Base-by-base conservation (phyloP, 1,284 basidiomycete species). In the Ustilago trichophora region DNA sequence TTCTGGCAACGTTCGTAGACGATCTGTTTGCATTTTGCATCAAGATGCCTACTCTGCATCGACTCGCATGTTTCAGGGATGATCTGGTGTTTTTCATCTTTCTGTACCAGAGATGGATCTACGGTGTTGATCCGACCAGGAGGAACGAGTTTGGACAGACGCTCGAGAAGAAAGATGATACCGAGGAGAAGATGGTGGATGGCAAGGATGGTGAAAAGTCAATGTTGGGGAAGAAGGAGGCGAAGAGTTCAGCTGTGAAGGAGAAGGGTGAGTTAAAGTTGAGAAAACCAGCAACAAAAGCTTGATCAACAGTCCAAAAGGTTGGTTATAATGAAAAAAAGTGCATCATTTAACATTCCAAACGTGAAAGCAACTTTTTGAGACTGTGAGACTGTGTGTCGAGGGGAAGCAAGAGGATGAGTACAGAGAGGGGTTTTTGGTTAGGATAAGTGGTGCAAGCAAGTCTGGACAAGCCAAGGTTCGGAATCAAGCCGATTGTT, bases 1-100 rank as follows among this genome's bases (percentile, higher is more conserved):
- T 91, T 3, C 84, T 93, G 44, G 90, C 89, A 25, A 92, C 91
- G 7, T 82, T 85, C 48, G 91, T 96, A 26, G 93, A 97, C 83
- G 93, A 96, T 83, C 87, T 95, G 72, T 67, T 77, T 57, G 77
- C 78, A 16, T 95, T 94, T 83, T 91, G 91, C 78, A 92, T 95
- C 84, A 91, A 92, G 84, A 97, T 97, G 94, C 95, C 95, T 15
- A 88, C 90, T 79, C 85, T 97, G 46, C 94, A 97, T 82, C 88
- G 92, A 57, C 83, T 94, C 53, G 90, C 91, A 4, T 92, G 91
- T 81, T 93, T 93, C 87, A 59, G 82, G 35, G 82, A 83, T 51
- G 82, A 83, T 48, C 57, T 81, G 15, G 80, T 83, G 42, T 82
- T 82, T 45, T 52, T 82, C 22, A 54, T 79, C 33, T 66, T 64